A percentile compares a stretch with the other conserved stretches of the same genome.
Evolutionary conservation across 75 land plant species (phyloP).

Genomic region (Chamaecyparis obtusa): DNA sequence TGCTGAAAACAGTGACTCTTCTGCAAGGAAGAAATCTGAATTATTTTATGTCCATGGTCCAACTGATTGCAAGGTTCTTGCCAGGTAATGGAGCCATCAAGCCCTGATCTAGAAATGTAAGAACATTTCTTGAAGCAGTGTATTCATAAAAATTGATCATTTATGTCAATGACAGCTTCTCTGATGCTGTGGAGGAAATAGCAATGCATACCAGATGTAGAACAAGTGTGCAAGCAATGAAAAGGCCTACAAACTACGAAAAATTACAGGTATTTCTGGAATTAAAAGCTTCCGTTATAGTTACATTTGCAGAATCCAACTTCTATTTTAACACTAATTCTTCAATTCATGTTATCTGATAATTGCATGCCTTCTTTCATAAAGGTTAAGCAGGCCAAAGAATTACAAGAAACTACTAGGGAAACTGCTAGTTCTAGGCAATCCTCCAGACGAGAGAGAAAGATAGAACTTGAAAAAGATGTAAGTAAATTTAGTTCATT

Average conservation of each 20-base stretch:
- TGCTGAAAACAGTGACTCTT: background rate
- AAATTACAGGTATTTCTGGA: background rate
- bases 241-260: background rate
- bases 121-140: background rate
- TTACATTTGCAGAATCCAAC: background rate
- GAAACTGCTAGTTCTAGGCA: background rate
- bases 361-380: background rate
- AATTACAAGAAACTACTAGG: background rate
- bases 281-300: background rate
- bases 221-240: constrained; percentile 3
- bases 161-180: constrained; percentile 5
- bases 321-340: background rate
- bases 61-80: constrained; percentile 10
- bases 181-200: constrained; percentile 13
- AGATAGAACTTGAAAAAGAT: constrained; percentile 15
- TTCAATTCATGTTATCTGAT: constrained; percentile 6
- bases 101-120: constrained; percentile 5
- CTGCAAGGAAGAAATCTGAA: background rate
- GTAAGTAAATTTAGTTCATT: constrained; percentile 1
- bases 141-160: background rate
- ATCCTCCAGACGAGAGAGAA: constrained; percentile 9
- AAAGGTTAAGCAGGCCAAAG: constrained; percentile 3
- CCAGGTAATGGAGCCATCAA: constrained; percentile 4
- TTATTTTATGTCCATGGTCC: background rate
- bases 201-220: constrained; percentile 5